phyloP scores from a whole-genome alignment of 2,329 filamentous ascomycete species.

The Clathrospora elynae region DNA sequence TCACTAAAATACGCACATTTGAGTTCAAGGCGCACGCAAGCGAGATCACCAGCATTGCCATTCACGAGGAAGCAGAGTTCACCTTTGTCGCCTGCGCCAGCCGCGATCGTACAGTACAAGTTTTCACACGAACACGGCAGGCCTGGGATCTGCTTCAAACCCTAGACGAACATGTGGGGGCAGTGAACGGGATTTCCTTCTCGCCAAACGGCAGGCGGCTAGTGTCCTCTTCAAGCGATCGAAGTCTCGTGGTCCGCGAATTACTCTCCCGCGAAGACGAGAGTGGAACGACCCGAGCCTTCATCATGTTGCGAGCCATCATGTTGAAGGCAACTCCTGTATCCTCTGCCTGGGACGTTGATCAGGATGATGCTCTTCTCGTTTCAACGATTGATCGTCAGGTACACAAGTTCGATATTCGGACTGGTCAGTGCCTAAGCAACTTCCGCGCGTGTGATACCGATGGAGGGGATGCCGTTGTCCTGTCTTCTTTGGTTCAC shows the following conservation, averaged over 20 bases:
- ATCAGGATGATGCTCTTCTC: conserved; percentile 61
- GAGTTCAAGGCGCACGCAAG: conserved; percentile 84
- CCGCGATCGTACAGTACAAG: conserved; percentile 87
- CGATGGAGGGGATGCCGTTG: conserved; percentile 77
- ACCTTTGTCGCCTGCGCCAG: conserved; percentile 75
- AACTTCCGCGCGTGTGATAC: conserved; percentile 85
- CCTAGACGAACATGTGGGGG: conserved; percentile 85
- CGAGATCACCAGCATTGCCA: conserved; percentile 80
- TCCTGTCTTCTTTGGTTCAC: conserved; percentile 76
- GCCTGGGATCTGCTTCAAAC: conserved; percentile 84
- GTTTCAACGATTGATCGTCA: conserved; percentile 67
- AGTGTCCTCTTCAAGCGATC: conserved; percentile 82
- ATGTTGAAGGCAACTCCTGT: conserved; percentile 84
- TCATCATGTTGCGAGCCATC: conserved; percentile 75
- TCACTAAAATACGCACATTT: conserved; percentile 65
- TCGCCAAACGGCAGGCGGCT: conserved; percentile 71
- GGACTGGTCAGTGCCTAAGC: conserved; percentile 69
- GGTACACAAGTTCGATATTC: conserved; percentile 64
- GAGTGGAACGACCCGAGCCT: conserved; percentile 67
- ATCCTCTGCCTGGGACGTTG: conserved; percentile 75
- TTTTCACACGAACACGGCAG: conserved; percentile 70
- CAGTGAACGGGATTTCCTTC: conserved; percentile 78
- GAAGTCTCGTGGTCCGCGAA: conserved; percentile 83
- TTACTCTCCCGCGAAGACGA: conserved; percentile 71
- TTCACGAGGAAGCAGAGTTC: conserved; percentile 68